A percentile compares a stretch with the other conserved stretches of the same genome.
Evolutionary conservation across 176 grass and related monocot genomes (phyloP).

Genomic region (Tuctoria greenei): DNA sequence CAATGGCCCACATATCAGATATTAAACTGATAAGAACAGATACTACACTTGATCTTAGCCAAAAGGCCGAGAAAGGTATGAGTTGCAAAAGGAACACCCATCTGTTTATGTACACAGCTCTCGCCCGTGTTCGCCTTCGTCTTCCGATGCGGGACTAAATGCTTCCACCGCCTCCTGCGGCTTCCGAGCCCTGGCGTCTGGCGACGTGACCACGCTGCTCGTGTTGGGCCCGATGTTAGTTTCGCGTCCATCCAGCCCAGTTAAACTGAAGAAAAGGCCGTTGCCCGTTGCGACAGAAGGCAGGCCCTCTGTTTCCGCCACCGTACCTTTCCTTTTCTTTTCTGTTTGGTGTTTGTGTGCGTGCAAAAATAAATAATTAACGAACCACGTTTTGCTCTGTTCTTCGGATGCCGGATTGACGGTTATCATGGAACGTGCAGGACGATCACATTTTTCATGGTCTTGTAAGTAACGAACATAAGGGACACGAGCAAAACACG

Average conservation of each 20-base stretch:
- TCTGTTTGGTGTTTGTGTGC: no score
- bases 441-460: no score
- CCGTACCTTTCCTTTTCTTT: no score
- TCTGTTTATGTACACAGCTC: background rate
- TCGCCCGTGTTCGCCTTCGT: background rate
- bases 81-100: background rate
- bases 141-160: background rate
- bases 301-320: no score
- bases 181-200: no score
- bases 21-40: conserved; percentile 86
- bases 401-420: background rate
- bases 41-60: conserved; percentile 78
- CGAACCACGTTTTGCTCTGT: background rate
- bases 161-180: no score
- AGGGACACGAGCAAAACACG: background rate
- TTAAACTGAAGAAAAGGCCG: no score
- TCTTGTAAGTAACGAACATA: background rate
- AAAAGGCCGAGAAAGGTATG: conserved; percentile 73
- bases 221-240: no score
- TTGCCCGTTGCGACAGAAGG: no score
- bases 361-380: no score
- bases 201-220: no score
- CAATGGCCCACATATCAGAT: conserved; percentile 46
- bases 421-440: background rate
- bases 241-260: no score